Base-by-base conservation (phyloP, 805 yeast genomes). In the Hanseniaspora meyeri region DNA sequence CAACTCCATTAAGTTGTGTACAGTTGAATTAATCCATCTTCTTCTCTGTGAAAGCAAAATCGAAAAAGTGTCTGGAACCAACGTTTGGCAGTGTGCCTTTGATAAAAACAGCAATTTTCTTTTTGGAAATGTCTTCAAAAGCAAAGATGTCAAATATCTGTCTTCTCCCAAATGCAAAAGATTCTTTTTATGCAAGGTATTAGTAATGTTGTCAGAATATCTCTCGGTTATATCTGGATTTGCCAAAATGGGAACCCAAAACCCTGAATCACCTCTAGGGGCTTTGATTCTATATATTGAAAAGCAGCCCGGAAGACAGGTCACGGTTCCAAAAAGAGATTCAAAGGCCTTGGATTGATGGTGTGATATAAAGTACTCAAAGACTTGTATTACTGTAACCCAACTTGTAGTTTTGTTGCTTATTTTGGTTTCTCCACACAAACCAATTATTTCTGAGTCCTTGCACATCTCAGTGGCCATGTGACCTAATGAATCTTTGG, bases 1-100 rank as follows among this genome's bases (percentile, higher is more conserved):
- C 64, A 89, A 78, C 68, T 89, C 97, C 81, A 90, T 78, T 69
- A 89, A 77, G 65, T 89, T 89, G 70, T 89, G 97, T 39, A 89
- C 90, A 0, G 97, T 90, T 4, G 96, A 89, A 69, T 89, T 89
- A 63, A 89, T 89, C 97, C 97, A 89, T 68, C 97, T 85, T 72
- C 97, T 87, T 68, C 97, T 83, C 68, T 89, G 97, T 1, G 96
- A 89, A 49, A 89, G 73, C 60, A 89, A 74, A 49, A 89, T 93
- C 60, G 71, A 76, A 67, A 89, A 89, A 50, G 76, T 76, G 63
- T 83, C 85, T 0, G 97, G 97, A n/a, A 84, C 96, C 59, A 87
- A 71, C 0, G 97, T 89, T 65, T 87, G 87, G 72, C 96, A 89
- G 4, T 86, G 91, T 6, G 96, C 96, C 67, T 87, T 87, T 2